Evolutionary conservation across 768 basidiomycete genomes (phyloP), one percentile per base, ranked within the genome.

Genomic region (Russula vinacea): DNA sequence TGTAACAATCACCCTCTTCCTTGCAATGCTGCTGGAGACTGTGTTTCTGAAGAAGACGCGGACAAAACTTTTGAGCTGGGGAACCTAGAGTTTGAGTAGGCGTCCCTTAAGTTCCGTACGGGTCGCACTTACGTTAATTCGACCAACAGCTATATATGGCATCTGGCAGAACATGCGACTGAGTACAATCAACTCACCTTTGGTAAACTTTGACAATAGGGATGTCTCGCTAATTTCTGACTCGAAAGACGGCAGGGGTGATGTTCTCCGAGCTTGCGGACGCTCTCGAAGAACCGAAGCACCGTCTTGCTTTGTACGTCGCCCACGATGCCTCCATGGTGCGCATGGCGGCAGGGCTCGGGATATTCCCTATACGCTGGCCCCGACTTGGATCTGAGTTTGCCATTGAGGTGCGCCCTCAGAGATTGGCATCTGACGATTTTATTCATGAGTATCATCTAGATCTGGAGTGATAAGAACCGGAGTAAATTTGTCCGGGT

Each of bases 291-390:
- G 60, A 71, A 14, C 77, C 78, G 56, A 68, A 61, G 0, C 70
- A 73, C 68, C 78, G 76, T 54, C 56, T 78, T 24, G 72, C 71
- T 39, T 73, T 80, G 58, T 79, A 78, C 39, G 76, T 81, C 9
- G 80, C 78, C 10, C 81, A 81, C 60, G 80, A 81, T 62, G 75
- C 76, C 7, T 75, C 78, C 3, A 76, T 82, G 74, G 74, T 75
- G 56, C 70, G 74, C 8, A 67, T 76, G 9, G 73, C 73, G 4
- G 72, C 76, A 16, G 75, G 76, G 10, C 73, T 82, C 10, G 78
- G 76, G 5, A 70, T 66, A 39, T 66, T 67, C 16, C 68, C 69
- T 0, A 62, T 79, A 53, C 75, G 75, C 45, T 81, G 81, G 80
- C 80, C 80, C 0, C 78, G 79, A 1, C 72, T 80, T 65, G 78